Percentiles rank a stretch among this genome's conserved stretches.
Conservation (phyloP, 352 stramenopile genomes). For the Phytophthora megakarya region DNA sequence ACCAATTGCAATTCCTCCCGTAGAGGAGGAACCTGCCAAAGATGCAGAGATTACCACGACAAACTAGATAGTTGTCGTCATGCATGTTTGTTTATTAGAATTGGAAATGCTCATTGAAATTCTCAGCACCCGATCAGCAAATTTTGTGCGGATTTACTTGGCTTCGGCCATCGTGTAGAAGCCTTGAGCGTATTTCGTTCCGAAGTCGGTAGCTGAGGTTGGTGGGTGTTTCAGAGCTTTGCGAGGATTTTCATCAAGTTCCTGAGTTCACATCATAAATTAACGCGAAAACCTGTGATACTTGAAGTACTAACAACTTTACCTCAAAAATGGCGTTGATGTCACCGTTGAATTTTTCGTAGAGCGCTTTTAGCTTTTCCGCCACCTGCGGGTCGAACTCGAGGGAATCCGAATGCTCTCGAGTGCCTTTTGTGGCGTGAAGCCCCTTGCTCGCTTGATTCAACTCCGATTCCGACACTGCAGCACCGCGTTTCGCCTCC, state of each 20-base stretch:
- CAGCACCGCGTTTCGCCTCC: conserved; percentile 59
- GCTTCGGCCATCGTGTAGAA: conserved; percentile 87
- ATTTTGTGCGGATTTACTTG: too few relatives aligned
- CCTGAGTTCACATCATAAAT: conserved; percentile 25
- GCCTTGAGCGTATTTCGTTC: conserved; percentile 80
- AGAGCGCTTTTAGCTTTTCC: conserved; percentile 56
- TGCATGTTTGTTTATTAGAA: conserved; percentile 30
- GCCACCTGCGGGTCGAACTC: conserved; percentile 67
- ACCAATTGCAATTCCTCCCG: neutral
- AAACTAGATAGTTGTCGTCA: conserved; percentile 5
- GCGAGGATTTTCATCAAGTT: conserved; percentile 76
- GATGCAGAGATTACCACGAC: too few relatives aligned
- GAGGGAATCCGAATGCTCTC: conserved; percentile 73
- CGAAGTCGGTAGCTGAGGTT: conserved; percentile 63
- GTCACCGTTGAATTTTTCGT: conserved; percentile 69
- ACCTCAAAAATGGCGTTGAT: conserved; percentile 74
- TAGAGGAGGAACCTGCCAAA: conserved; percentile 9
- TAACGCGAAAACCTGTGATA: neutral
- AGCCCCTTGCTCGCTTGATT: conserved; percentile 66
- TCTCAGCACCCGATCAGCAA: too few relatives aligned
- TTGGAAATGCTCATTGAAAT: conserved; percentile 4
- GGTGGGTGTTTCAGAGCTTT: conserved; percentile 82
- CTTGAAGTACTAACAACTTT: neutral
- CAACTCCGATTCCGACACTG: conserved; percentile 61
- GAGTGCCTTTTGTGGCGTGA: conserved; percentile 59